Evolutionary conservation across 2,329 filamentous ascomycete species (phyloP), one percentile per base, ranked within the genome.

Genomic region (Venturia nashicola): DNA sequence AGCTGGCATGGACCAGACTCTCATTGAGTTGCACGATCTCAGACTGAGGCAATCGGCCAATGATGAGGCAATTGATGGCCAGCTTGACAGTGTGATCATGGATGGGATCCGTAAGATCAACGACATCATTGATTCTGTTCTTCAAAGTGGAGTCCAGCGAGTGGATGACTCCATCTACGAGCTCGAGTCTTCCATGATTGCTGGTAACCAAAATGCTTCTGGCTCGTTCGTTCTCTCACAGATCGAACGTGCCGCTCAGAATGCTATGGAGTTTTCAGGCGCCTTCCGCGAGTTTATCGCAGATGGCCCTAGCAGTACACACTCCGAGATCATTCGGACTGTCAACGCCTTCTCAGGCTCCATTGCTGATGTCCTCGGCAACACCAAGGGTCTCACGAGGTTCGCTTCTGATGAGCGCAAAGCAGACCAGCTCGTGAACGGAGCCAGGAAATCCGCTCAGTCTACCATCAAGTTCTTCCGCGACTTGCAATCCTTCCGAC

Each of bases 271-370:
- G 73, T 99, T 99, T 76, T 94, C 93, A 1, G 97, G 93, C 0
- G 88, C 94, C 0, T 99, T 97, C 82, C 99, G 97, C 79, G 96
- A 96, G 76, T 97, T 95, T 75, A 95, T 99, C 70, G 94, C 93
- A 8, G 94, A 99, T 72, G 94, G 94, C 0, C 92, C 93, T 5
- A 96, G 92, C 74, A 91, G 90, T 72, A 87, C 86, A 11, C 91
- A 97, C 71, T 85, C 89, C 1, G 92, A 96, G 65, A 88, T 99
- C 66, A 97, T 97, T 75, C 91, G 91, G 73, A 90, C 91, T 0
- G 89, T 96, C 70, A 94, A 91, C 71, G 84, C 91, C 62, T 97
- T 97, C 75, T 83, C 94, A 0, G 90, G 92, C 23, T 90, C 94
- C 3, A 86, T 97, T 67, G 89, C 93, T 1, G 94, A 99, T 76